Percentiles rank a stretch among this genome's conserved stretches.
Evolutionary conservation across 2,329 filamentous ascomycete genomes (phyloP).

Genomic region (Madurella fahalii): DNA sequence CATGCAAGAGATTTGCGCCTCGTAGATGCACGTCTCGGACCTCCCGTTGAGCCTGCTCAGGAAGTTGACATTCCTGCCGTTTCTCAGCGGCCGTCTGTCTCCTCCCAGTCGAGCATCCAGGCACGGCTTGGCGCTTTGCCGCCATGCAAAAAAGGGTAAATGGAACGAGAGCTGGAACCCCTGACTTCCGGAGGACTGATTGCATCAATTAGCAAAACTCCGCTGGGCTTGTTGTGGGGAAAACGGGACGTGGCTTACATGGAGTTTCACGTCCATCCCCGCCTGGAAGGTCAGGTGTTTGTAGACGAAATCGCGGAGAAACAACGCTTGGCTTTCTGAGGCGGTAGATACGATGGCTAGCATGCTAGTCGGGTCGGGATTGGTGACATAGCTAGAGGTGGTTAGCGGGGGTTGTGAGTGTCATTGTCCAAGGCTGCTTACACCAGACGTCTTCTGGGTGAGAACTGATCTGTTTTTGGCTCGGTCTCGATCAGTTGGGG

Average conservation of each 20-base stretch:
- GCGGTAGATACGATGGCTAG: slow-evolving; percentile 11
- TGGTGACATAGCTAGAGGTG: slow-evolving; percentile 14
- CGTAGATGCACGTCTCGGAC: slow-evolving; percentile 8
- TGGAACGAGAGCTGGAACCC: slow-evolving; percentile 17
- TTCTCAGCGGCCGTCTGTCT: slow-evolving; percentile 4
- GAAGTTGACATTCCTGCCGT: not conserved
- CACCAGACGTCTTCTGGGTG: slow-evolving; percentile 2
- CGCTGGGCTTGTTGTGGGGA: not conserved
- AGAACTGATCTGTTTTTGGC: not conserved
- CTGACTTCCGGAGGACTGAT: slow-evolving; percentile 4
- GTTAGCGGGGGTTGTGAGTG: not conserved
- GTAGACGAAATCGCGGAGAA: slow-evolving; percentile 13
- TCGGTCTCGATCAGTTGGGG: not conserved
- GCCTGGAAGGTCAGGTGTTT: slow-evolving; percentile 15
- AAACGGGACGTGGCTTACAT: not conserved
- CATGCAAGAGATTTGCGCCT: slow-evolving; percentile 17
- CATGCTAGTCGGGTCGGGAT: slow-evolving; percentile 6
- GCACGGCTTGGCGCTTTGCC: not conserved
- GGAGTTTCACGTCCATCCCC: slow-evolving; percentile 3
- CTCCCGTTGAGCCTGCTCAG: not conserved
- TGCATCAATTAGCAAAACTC: not conserved
- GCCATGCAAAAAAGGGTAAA: slow-evolving; percentile 11
- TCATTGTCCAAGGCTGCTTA: not conserved
- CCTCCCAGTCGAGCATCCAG: slow-evolving; percentile 1
- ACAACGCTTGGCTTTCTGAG: slow-evolving; percentile 3